Evolutionary conservation across 2,329 filamentous ascomycete species (phyloP), one percentile per base, ranked within the genome.

Genomic region (Fusarium aywerte): DNA sequence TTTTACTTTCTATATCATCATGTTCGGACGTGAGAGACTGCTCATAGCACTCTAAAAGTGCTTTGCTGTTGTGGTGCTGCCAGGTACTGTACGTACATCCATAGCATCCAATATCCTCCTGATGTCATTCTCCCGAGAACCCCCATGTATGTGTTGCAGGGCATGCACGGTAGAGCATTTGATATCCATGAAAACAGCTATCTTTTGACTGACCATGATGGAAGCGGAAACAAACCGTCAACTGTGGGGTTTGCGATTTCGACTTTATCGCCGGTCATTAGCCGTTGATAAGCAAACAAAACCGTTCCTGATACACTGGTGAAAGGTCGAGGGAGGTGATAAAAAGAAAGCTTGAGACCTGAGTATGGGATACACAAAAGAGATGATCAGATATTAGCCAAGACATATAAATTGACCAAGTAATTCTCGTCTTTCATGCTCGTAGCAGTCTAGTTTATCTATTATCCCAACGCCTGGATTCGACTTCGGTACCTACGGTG

Each of bases 181-280:
- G 33, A 52, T 49, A 48, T 48, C 31, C 21, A 58, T 56, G 58
- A 43, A 62, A 64, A 65, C 42, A 44, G 27, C 31, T 36, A 48
- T 32, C 3, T 13, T 25, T 48, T 18, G n/a, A 35, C 12, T 25
- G 21, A 29, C 21, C 54, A 45, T 39, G 53, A 38, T 51, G 15
- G 38, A 25, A 49, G 64, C 53, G 64, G 64, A 67, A 67, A 65
- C 42, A 53, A 65, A 29, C 64, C 64, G 59, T 54, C 40, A 18
- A 36, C 62, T 53, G 43, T 58, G 52, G 27, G 25, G 13, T 49
- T 16, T 39, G 4, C 11, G 21, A 38, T 23, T 55, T 40, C 39
- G 29, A 44, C 15, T 38, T 10, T n/a, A 21, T 36, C 44, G 39
- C 54, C 16, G 47, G 48, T 12, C 36, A 65, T 65, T 63, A 53